Evolutionary conservation across 1,284 basidiomycete genomes (phyloP), one percentile per base, ranked within the genome.

Genomic region (Tremellales sp.): DNA sequence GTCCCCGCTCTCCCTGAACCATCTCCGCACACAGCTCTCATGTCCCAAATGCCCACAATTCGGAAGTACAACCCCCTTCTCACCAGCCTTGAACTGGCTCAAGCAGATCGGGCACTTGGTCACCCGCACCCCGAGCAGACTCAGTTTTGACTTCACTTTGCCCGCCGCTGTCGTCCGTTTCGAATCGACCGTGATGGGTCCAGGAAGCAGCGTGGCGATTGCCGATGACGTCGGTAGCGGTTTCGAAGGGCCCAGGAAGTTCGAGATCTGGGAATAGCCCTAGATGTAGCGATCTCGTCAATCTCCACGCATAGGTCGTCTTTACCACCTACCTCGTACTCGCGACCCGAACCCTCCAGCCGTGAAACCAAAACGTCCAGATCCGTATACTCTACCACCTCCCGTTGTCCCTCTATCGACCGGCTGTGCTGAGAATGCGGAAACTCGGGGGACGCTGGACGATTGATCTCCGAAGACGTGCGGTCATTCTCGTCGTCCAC

Each of bases 21-120:
- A 73, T 47, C 63, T 54, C 35, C 51, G 48, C 19, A 61, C 69
- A 49, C 71, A 73, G 24, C 49, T 50, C 48, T 70, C 63, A 54
- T 73, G 71, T n/a, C 59, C 60, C 2, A 61, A 54, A 72, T 92
- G 89, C 53, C 76, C 76, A 68, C 88, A 92, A n/a, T 65, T 69
- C 14, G 79, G 79, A 2, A 82, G 77, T 60, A 86, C 65, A 41
- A 79, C 79, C 12, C 76, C 78, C 50, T 74, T 73, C 48, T 84
- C 79, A 5, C 73, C 78, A 12, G 78, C 77, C 61, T 77, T 81
- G 74, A 89, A 92, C 72, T 87, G 85, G 41, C 76, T 77, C 57
- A 87, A 71, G 66, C 89, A 92, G 40, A 90, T 84, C 22, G 82
- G 80, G 62, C 89, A 93, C 58, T 81, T 82, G 54, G 86, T 82